phyloP scores from a whole-genome alignment of 2,329 filamentous ascomycete species.

The Alternaria sp. region DNA sequence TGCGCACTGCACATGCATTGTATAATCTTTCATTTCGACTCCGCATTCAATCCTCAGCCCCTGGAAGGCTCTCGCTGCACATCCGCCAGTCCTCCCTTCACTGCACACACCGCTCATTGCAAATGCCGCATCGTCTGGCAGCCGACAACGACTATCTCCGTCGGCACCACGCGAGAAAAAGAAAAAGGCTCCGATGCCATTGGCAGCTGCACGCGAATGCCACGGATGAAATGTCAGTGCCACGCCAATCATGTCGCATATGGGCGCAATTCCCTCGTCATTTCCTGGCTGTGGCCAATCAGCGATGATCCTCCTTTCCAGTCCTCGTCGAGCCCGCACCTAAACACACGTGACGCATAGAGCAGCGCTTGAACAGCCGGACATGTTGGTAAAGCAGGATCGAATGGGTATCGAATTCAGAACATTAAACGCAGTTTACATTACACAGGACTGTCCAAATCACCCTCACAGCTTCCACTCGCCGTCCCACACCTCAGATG shows the following conservation, averaged over 20 bases:
- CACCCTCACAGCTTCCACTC: constrained; percentile 24
- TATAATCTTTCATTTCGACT: constrained; percentile 3
- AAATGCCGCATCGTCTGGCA: neutral
- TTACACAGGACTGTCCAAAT: constrained; percentile 33
- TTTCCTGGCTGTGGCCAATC: constrained; percentile 7
- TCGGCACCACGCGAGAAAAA: neutral
- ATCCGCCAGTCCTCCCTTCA: neutral
- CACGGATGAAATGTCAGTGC: neutral
- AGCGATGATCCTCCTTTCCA: neutral
- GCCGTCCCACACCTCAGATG: constrained; percentile 57
- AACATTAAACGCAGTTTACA: constrained; percentile 16
- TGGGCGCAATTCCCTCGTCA: constrained; percentile 5
- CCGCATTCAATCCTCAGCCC: neutral
- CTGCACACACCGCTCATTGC: neutral
- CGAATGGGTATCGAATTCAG: neutral
- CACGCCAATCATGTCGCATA: constrained; percentile 8
- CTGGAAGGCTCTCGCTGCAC: neutral
- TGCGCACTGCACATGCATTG: neutral
- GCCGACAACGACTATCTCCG: neutral
- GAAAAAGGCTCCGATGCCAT: neutral
- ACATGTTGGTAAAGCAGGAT: neutral
- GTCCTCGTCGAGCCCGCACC: neutral
- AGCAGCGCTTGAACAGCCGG: neutral
- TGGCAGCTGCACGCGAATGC: neutral
- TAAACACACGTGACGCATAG: neutral